Conservation (phyloP, 108 stramenopile genomes). For the Asterionellopsis glacialis region DNA sequence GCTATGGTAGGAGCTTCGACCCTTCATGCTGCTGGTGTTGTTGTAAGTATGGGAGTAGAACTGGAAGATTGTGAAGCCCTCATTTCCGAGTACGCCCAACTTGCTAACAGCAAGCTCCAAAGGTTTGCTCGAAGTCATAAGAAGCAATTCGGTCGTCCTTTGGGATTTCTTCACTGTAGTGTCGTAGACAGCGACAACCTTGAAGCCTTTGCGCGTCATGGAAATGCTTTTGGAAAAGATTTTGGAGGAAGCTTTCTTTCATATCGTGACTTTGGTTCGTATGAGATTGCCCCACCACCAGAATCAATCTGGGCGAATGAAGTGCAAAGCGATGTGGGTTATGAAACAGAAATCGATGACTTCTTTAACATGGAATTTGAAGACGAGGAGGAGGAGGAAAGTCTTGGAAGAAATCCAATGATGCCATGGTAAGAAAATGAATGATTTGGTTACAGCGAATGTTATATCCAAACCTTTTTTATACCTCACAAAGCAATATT, state of each 20-base stretch:
- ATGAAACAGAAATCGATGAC: conserved; percentile 32
- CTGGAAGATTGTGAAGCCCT: conserved; percentile 47
- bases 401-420: conserved; percentile 51
- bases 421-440: conserved; percentile 56
- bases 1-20: conserved; percentile 55
- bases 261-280: conserved; percentile 74
- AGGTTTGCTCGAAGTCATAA: conserved; percentile 66
- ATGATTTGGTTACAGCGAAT: no score
- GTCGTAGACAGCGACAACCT: conserved; percentile 78
- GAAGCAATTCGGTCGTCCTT: conserved; percentile 43
- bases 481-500: no score
- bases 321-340: conserved; percentile 17
- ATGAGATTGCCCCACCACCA: conserved; percentile 78
- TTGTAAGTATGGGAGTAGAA: conserved; percentile 56
- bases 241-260: conserved; percentile 68
- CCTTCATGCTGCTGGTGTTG: conserved; percentile 59
- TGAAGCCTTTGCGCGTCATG: conserved; percentile 78
- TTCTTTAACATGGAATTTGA: conserved; percentile 44
- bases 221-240: conserved; percentile 79
- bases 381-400: conserved; percentile 20
- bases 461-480: no score
- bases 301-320: conserved; percentile 63
- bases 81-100: conserved; percentile 45
- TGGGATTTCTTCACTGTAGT: conserved; percentile 82
- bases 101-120: conserved; percentile 55